These are phyloP conservation scores for Cryptococcus sp. DNA, from an alignment of 1,284 basidiomycete species.

Conservation along the genomic window DNA sequence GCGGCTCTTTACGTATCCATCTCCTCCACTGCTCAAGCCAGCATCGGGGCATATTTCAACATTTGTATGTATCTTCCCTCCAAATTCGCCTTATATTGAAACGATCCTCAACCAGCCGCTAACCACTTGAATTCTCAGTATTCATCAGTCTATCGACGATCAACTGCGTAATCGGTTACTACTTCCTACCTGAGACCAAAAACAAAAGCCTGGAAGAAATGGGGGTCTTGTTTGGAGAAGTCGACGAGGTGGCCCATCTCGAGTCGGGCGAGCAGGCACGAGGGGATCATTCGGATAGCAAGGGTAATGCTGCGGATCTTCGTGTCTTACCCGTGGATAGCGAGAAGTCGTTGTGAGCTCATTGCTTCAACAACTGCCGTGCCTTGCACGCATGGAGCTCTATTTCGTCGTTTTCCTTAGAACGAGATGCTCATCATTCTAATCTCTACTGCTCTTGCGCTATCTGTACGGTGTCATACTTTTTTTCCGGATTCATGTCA, in stretches of 20 bases:
- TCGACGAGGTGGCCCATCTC: neutral
- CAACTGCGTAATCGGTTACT: conserved; percentile 8
- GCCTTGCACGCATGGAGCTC: too few relatives aligned
- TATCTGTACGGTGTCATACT: too few relatives aligned
- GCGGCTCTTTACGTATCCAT: conserved; percentile 2
- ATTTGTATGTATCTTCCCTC: conserved; percentile 2
- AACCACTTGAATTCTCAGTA: neutral
- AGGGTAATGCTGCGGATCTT: too few relatives aligned
- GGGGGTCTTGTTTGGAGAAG: conserved; percentile 4
- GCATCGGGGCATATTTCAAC: conserved; percentile 9
- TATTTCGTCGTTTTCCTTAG: too few relatives aligned
- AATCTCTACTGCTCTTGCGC: too few relatives aligned
- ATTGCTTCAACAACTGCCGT: too few relatives aligned
- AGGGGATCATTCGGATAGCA: too few relatives aligned
- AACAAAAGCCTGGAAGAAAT: conserved; percentile 5
- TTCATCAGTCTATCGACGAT: conserved; percentile 6
- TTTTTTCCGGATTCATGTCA: too few relatives aligned
- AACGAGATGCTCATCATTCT: too few relatives aligned
- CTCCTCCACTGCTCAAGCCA: neutral
- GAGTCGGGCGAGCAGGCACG: too few relatives aligned
- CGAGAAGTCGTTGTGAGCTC: too few relatives aligned
- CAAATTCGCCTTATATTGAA: neutral
- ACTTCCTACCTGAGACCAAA: conserved; percentile 7
- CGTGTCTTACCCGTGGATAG: too few relatives aligned
- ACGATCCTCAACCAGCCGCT: neutral